phyloP scores from a whole-genome alignment of 208 protist species.

The Ichthyophonus hoferi region DNA sequence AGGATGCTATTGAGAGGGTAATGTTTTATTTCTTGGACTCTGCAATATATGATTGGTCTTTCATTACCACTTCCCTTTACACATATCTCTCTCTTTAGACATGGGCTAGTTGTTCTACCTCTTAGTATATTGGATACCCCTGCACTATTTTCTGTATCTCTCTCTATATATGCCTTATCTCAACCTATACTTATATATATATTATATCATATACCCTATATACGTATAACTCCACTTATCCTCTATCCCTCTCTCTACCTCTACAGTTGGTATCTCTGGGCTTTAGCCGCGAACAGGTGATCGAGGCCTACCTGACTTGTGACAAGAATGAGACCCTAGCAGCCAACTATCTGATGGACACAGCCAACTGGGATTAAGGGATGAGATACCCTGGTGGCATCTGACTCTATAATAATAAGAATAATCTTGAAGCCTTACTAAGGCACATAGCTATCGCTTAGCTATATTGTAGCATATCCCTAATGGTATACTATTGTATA shows the following conservation, averaged over 20 bases:
- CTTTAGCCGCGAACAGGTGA: conserved; percentile 43
- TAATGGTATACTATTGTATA: too few species aligned
- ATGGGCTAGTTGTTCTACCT: not conserved
- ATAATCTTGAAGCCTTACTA: too few species aligned
- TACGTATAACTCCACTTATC: not conserved
- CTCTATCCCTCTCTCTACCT: not conserved
- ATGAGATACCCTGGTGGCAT: too few species aligned
- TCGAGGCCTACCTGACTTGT: conserved; percentile 67
- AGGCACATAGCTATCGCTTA: too few species aligned
- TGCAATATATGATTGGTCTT: not conserved
- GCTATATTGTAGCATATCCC: too few species aligned
- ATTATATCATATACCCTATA: too few species aligned
- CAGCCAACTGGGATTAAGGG: conserved; percentile 18
- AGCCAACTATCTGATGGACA: conserved; percentile 63
- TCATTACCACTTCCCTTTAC: not conserved
- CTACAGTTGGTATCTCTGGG: conserved; percentile 54
- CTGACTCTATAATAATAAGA: too few species aligned
- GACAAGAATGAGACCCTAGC: conserved; percentile 63
- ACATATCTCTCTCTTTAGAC: not conserved
- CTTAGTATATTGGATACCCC: not conserved
- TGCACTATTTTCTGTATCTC: not conserved
- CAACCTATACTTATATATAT: not conserved
- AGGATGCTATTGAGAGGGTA: conserved; percentile 58
- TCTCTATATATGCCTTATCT: not conserved
- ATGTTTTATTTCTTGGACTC: conserved; percentile 15